Conservation (phyloP, 23 red algal species). For the Chondrus crispus region DNA sequence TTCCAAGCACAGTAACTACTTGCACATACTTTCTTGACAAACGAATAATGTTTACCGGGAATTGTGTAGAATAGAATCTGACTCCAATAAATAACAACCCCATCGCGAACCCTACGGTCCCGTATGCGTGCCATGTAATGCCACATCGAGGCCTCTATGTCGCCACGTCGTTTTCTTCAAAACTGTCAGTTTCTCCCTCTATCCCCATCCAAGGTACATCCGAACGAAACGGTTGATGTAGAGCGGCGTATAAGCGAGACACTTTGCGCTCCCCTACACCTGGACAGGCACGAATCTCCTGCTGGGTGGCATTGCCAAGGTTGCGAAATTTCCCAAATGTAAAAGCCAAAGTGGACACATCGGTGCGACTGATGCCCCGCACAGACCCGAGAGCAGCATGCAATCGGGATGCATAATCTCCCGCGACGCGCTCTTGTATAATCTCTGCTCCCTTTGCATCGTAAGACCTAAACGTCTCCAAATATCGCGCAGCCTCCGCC, state of each 20-base stretch:
- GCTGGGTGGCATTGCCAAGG: slow-evolving; percentile 21
- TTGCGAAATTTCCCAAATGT: slow-evolving; percentile 66
- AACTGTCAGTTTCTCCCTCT: neutral
- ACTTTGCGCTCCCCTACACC: slow-evolving; percentile 73
- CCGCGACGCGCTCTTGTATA: slow-evolving; percentile 53
- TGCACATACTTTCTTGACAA: too few species aligned
- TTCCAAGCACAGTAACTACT: too few species aligned
- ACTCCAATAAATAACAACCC: too few species aligned
- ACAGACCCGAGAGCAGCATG: slow-evolving; percentile 67
- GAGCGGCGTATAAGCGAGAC: slow-evolving; percentile 39
- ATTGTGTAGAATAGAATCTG: too few species aligned
- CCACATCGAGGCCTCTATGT: too few species aligned
- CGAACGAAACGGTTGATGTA: slow-evolving; percentile 57
- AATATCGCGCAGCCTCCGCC: slow-evolving; percentile 74
- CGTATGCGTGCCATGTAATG: too few species aligned
- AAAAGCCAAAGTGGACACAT: slow-evolving; percentile 68
- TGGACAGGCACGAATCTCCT: slow-evolving; percentile 55
- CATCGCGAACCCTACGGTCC: too few species aligned
- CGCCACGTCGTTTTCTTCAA: too few species aligned
- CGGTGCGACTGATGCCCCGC: slow-evolving; percentile 78
- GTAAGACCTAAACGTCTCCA: slow-evolving; percentile 77
- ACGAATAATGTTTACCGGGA: too few species aligned
- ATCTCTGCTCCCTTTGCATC: slow-evolving; percentile 75
- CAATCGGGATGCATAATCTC: slow-evolving; percentile 49
- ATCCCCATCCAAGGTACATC: slow-evolving; percentile 43